Base-by-base conservation (phyloP, 108 stramenopile species). In the Mediolabrus comicus region DNA sequence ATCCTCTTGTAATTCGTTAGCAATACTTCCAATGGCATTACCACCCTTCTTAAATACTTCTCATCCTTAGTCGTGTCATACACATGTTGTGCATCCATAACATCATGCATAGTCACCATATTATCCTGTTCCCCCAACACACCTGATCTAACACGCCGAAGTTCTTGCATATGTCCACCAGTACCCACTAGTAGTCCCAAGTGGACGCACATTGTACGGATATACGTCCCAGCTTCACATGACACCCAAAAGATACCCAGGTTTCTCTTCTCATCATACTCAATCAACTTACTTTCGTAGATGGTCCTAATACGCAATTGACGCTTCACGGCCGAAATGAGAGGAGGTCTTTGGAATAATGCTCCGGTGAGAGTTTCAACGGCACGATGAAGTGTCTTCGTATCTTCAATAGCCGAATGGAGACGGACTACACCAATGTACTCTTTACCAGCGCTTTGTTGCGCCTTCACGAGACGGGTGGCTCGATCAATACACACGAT, bases 91-190 rank as follows among this genome's bases (percentile, higher is more conserved):
- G 99, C 99, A 81, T 99, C 99, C 68, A 99, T 80, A 34, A 99
- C 97, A 77, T 99, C 99, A 71, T 99, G 99, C 98, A 99, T 97
- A 38, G 99, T 99, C 16, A 96, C 92, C 83, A 99, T 62, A 72
- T 98, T 95, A 62, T 96, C 89, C 22, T 86, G 59, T 81, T 99
- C 98, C 27, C 81, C 75, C 71, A 95, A 60, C 6, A 97, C 96
- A 35, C 99, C 99, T 16, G 93, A 95, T 60, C 98, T 82, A 9
- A 98, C 97, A 32, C 99, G 91, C 13, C 99, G 85, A 27, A 99
- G 83, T 79, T 99, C 99, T 79, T 98, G 97, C 99, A 99, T 99
- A 85, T 99, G 99, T 34, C 97, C 99, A n/a, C 99, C 99, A 4
- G 87, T 90, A 24, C 98, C 98, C 14, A 92, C 91, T 59, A 99